Percentiles rank a stretch among this genome's conserved stretches.
Conservation (phyloP, 371 early-diverging fungal species). For the Sporodiniella umbellata region DNA sequence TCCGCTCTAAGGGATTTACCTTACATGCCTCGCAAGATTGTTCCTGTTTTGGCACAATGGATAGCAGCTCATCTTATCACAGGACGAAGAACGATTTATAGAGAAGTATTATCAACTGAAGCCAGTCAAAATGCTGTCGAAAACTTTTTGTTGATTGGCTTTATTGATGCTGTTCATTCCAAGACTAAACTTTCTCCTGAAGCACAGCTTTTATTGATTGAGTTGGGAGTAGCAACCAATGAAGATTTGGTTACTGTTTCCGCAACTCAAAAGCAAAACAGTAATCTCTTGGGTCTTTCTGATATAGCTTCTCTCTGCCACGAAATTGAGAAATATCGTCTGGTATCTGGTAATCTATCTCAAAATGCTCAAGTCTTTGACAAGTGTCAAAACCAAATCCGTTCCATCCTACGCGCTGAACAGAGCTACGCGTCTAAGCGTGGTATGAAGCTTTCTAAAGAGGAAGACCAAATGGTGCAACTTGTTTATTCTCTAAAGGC, state of each 20-base stretch:
- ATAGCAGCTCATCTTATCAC: conserved; percentile 51
- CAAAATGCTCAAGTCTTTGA: conserved; percentile 49
- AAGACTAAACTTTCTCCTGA: conserved; percentile 46
- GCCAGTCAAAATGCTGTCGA: conserved; percentile 47
- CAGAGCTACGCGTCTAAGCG: conserved; percentile 45
- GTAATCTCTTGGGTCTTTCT: conserved; percentile 1
- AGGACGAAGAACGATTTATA: conserved; percentile 45
- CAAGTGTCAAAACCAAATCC: conserved; percentile 51
- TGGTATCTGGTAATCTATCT: conserved; percentile 23
- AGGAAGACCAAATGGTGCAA: conserved; percentile 54
- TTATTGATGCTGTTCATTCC: conserved; percentile 44
- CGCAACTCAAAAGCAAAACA: conserved; percentile 9
- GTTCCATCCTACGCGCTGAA: conserved; percentile 41
- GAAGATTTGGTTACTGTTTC: conserved; percentile 47
- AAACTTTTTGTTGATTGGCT: conserved; percentile 43
- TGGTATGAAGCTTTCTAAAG: conserved; percentile 36
- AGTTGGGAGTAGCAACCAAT: conserved; percentile 43
- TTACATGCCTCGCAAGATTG: conserved; percentile 49
- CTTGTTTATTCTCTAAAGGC: conserved; percentile 42
- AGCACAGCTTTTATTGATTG: conserved; percentile 42
- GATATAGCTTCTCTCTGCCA: conserved; percentile 44
- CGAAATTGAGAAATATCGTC: conserved; percentile 43
- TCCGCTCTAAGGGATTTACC: conserved; percentile 46
- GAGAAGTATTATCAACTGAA: conserved; percentile 50
- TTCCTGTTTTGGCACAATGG: conserved; percentile 49